Evolutionary conservation across 768 basidiomycete genomes (phyloP).

Genomic region (Suillus tomentosus): DNA sequence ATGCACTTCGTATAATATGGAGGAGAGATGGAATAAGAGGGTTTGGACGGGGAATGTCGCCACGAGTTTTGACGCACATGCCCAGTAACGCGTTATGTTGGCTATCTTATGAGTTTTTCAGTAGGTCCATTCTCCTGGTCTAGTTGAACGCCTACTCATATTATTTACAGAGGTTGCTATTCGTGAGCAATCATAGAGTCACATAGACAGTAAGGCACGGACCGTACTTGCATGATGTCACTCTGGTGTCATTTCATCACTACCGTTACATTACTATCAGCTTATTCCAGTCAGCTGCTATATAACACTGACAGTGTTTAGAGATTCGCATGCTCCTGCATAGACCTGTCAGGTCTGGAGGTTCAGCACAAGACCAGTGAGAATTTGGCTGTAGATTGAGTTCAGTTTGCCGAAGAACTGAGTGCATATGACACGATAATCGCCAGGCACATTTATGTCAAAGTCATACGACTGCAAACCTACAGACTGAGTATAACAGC

Average conservation of each 20-base stretch:
- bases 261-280: conserved; percentile 21
- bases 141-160: background rate
- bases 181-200: conserved; percentile 38
- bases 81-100: conserved; percentile 97
- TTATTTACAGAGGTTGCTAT: conserved; percentile 60
- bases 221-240: background rate
- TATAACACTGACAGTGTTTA: background rate
- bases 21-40: conserved; percentile 82
- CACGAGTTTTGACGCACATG: conserved; percentile 92
- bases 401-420: background rate
- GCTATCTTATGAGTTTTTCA: conserved; percentile 98
- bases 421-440: background rate
- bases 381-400: background rate
- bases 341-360: background rate
- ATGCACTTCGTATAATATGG: conserved; percentile 90
- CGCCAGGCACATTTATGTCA: background rate
- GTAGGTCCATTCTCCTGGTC: conserved; percentile 51
- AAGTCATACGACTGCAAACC: background rate
- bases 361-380: background rate
- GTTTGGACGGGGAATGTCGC: conserved; percentile 84
- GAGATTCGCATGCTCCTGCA: background rate
- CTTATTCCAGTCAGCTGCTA: conserved; percentile 4
- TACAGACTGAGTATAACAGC: background rate
- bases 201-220: conserved; percentile 21
- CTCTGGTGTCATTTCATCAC: background rate